Evolutionary conservation across 768 basidiomycete genomes (phyloP).

Genomic region (Xerocomus brunneocitrinus): DNA sequence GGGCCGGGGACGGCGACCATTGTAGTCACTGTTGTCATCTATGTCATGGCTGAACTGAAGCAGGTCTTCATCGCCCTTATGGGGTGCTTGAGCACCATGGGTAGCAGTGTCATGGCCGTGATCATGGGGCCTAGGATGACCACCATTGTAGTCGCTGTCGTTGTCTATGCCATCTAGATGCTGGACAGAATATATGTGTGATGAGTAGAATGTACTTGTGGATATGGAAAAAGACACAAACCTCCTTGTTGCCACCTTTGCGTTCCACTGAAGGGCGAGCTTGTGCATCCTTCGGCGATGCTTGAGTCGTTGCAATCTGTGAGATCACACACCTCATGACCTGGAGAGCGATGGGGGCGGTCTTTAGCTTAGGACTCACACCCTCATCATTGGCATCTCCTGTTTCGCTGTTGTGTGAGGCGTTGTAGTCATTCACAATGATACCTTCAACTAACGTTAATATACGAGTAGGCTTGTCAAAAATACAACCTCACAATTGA

Average conservation of each 20-base stretch:
- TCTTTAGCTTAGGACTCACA: not conserved
- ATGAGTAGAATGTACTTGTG: no score
- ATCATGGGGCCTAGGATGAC: no score
- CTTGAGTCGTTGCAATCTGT: no score
- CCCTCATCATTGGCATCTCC: not conserved
- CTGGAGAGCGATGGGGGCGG: not conserved
- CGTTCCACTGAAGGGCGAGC: no score
- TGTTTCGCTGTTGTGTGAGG: not conserved
- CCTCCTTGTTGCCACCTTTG: no score
- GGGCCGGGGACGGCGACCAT: not conserved
- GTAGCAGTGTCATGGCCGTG: no score
- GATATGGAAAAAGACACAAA: no score
- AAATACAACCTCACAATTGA: not conserved
- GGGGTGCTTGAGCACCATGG: no score
- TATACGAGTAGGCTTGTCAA: not conserved
- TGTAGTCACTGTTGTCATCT: not conserved
- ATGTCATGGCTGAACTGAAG: not conserved
- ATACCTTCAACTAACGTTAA: not conserved
- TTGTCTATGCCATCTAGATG: no score
- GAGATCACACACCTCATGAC: not conserved
- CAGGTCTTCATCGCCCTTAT: not conserved
- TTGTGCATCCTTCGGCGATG: no score
- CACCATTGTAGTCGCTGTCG: no score
- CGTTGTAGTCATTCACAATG: not conserved
- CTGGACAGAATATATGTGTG: no score